These are phyloP conservation scores for Cyclotella sp. DNA, from an alignment of 108 stramenopile genomes.

Conservation along the genomic window DNA sequence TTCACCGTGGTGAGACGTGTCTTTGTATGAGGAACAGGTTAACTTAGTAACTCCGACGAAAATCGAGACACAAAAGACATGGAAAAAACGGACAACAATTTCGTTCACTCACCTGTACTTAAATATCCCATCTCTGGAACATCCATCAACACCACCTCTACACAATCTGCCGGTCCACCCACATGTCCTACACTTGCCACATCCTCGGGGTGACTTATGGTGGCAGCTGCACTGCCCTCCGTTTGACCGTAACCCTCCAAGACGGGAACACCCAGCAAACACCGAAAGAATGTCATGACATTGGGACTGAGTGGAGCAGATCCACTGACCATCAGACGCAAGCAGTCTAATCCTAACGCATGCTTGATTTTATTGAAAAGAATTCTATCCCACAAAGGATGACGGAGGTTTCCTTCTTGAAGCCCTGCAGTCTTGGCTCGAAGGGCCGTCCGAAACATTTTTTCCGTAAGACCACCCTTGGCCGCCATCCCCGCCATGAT, in stretches of 20 bases:
- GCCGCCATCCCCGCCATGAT: conserved; percentile 86
- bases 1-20: conserved; percentile 78
- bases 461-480: conserved; percentile 89
- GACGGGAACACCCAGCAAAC: conserved; percentile 89
- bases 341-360: conserved; percentile 88
- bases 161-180: conserved; percentile 84
- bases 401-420: conserved; percentile 63
- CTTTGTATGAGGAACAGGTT: conserved; percentile 13
- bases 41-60: not conserved
- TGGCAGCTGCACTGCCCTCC: conserved; percentile 86
- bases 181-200: conserved; percentile 92
- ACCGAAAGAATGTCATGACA: conserved; percentile 94
- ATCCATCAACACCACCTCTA: conserved; percentile 88
- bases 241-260: conserved; percentile 98
- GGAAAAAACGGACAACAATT: not conserved
- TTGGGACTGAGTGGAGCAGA: conserved; percentile 89
- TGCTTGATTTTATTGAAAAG: conserved; percentile 93
- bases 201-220: conserved; percentile 74
- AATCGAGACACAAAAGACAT: not conserved
- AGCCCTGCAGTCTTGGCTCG: conserved; percentile 84
- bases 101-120: conserved; percentile 61
- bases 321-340: conserved; percentile 90
- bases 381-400: conserved; percentile 91
- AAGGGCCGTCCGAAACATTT: conserved; percentile 89
- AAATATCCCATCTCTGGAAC: conserved; percentile 97